Evolutionary conservation across 345 rosid genomes (phyloP).

Genomic region (Odontarrhena argentea): DNA sequence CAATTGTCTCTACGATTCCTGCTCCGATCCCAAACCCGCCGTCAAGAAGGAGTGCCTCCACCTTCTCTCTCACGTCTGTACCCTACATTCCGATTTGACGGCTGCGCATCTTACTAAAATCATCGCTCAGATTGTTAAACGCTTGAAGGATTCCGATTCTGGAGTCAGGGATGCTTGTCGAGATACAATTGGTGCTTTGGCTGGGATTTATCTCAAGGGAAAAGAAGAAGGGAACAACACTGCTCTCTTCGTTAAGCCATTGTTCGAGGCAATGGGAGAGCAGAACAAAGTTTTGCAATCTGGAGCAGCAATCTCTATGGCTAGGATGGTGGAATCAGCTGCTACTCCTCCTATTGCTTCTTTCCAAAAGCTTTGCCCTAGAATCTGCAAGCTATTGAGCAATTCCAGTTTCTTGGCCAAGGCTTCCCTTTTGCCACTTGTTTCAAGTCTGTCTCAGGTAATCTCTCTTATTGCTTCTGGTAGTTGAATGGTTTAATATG

Average conservation of each 20-base stretch:
- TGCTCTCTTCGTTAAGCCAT: conserved; percentile 80
- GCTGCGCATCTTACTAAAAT: conserved; percentile 73
- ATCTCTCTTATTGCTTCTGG: background rate
- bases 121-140: conserved; percentile 67
- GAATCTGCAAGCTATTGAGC: conserved; percentile 86
- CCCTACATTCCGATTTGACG: conserved; percentile 64
- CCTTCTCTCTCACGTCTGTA: conserved; percentile 62
- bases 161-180: conserved; percentile 93
- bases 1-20: conserved; percentile 83
- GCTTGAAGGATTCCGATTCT: conserved; percentile 86
- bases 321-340: conserved; percentile 84
- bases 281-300: conserved; percentile 91
- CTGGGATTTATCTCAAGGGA: conserved; percentile 69
- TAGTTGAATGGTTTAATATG: conserved; percentile 5
- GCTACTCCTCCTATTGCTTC: conserved; percentile 57
- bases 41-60: conserved; percentile 86
- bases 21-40: conserved; percentile 81
- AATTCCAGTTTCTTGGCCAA: conserved; percentile 81
- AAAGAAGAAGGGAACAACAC: conserved; percentile 48
- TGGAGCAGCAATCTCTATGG: conserved; percentile 90
- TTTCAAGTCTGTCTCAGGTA: conserved; percentile 86
- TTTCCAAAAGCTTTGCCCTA: conserved; percentile 84
- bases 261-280: conserved; percentile 97
- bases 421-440: conserved; percentile 77
- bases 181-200: conserved; percentile 75